Conservation (phyloP, 139 green algal genomes). For the Chlamydomonas incerta region DNA sequence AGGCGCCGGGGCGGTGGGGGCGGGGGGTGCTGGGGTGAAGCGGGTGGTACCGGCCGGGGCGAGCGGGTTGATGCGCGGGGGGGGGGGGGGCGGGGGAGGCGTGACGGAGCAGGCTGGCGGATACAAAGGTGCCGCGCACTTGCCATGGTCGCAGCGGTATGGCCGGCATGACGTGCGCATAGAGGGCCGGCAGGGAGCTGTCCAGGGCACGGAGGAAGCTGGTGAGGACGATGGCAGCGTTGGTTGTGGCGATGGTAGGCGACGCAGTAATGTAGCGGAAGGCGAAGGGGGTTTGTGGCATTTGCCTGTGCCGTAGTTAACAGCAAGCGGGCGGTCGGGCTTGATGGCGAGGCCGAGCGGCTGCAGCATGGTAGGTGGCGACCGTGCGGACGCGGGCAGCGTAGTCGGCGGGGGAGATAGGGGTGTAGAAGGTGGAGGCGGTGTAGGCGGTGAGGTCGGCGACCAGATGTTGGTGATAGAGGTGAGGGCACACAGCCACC, state of each 20-base stretch:
- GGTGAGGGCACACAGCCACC: too few species aligned
- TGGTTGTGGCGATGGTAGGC: not conserved
- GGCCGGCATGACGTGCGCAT: not conserved
- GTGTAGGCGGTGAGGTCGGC: too few species aligned
- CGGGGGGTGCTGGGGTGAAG: too few species aligned
- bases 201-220: not conserved
- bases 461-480: too few species aligned
- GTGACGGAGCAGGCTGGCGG: too few species aligned
- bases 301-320: not conserved
- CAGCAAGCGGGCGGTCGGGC: not conserved
- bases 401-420: not conserved
- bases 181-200: not conserved
- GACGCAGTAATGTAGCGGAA: slow-evolving; percentile 4
- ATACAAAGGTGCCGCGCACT: too few species aligned
- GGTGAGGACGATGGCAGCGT: not conserved
- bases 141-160: not conserved
- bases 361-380: not conserved
- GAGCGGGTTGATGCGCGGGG: too few species aligned
- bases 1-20: too few species aligned
- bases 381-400: too few species aligned
- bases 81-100: too few species aligned
- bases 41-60: too few species aligned
- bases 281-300: not conserved
- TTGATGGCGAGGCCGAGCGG: not conserved
- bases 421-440: too few species aligned